These are phyloP conservation scores for Neonectria ditissima DNA, from an alignment of 2,329 filamentous ascomycete species.

Conservation along the genomic window DNA sequence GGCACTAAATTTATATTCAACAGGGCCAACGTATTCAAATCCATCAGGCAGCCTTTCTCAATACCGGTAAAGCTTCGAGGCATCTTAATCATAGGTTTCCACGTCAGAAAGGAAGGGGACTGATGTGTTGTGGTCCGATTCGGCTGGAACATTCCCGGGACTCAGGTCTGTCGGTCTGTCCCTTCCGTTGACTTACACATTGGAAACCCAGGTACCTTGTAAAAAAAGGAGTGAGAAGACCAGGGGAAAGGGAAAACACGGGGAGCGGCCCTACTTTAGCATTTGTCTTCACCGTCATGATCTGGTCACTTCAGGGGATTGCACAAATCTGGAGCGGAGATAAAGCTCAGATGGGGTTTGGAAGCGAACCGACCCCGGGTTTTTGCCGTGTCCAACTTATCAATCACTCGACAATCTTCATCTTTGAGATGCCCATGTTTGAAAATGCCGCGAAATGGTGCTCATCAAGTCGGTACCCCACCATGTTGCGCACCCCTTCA, in stretches of 20 bases:
- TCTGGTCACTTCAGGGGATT: background rate
- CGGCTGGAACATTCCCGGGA: background rate
- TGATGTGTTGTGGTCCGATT: slow-evolving; percentile 4
- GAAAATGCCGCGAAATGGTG: background rate
- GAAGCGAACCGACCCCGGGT: background rate
- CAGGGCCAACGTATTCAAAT: background rate
- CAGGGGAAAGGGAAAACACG: background rate
- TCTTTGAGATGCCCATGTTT: background rate
- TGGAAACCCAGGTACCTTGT: background rate
- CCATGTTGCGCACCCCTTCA: background rate
- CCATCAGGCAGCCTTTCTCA: background rate
- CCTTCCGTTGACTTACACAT: background rate
- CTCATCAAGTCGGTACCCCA: background rate
- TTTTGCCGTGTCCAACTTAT: background rate
- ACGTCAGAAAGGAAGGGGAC: background rate
- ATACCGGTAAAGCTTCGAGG: background rate
- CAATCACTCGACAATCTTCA: background rate
- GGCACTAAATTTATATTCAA: background rate
- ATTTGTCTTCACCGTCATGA: no score
- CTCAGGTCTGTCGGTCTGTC: background rate
- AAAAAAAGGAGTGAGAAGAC: background rate
- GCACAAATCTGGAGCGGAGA: background rate
- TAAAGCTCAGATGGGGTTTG: background rate
- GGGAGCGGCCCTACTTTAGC: no score
- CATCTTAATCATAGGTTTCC: background rate